Percentiles rank a stretch among this genome's conserved stretches.
phyloP scores from a whole-genome alignment of 202 grass and related monocot genomes.

The Brachypodium distachyon region DNA sequence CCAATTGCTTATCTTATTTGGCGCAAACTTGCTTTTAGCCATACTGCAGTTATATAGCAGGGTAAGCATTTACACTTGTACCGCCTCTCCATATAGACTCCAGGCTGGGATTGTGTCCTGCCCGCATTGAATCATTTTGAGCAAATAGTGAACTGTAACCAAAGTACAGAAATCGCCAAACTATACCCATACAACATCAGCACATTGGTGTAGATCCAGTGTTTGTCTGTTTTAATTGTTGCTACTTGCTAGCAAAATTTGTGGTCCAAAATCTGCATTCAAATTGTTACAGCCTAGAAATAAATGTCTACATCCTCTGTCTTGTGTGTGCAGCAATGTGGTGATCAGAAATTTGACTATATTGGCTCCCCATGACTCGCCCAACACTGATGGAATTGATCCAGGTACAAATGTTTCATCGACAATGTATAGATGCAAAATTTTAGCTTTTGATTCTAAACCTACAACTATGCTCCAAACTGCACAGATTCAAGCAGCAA shows the following conservation, averaged over 20 bases:
- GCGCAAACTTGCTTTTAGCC: background rate
- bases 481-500: conserved; percentile 81
- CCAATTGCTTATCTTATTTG: background rate
- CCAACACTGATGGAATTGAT: conserved; percentile 91
- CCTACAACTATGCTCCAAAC: conserved; percentile 1
- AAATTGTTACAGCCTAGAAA: conserved; percentile 14
- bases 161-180: conserved; percentile 20
- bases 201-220: conserved; percentile 14
- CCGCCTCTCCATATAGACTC: background rate
- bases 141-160: background rate
- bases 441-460: background rate
- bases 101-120: conserved; percentile 12
- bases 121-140: conserved; percentile 4
- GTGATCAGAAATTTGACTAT: conserved; percentile 72
- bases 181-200: conserved; percentile 9
- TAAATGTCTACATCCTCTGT: conserved; percentile 17
- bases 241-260: conserved; percentile 14
- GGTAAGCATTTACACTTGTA: background rate
- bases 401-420: conserved; percentile 43
- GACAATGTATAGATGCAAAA: background rate
- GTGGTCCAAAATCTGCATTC: conserved; percentile 27
- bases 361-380: conserved; percentile 79
- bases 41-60: background rate
- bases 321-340: conserved; percentile 66
- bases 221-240: conserved; percentile 17